Conservation (phyloP, 139 green algal genomes). For the Chlorella sp. region DNA sequence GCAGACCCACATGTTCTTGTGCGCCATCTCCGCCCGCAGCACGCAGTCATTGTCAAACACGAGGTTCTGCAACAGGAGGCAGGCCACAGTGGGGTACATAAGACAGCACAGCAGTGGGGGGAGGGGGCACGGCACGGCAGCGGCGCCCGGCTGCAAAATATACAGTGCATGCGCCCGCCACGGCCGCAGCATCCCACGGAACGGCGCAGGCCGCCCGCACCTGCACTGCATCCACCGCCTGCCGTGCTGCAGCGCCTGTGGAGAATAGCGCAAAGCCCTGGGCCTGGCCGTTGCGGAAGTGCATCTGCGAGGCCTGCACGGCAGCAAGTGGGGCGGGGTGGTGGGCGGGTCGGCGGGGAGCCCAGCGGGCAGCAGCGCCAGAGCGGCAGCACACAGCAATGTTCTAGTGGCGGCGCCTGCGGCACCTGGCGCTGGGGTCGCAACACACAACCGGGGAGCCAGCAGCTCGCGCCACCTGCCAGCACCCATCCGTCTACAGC, state of each 20-base stretch:
- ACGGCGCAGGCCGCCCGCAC: no score
- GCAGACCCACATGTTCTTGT: conserved; percentile 84
- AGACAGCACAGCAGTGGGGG: no score
- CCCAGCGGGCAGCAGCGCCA: not conserved
- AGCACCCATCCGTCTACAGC: not conserved
- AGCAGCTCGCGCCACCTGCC: not conserved
- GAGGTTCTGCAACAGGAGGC: conserved; percentile 51
- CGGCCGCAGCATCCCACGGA: no score
- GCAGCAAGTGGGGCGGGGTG: not conserved
- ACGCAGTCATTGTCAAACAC: conserved; percentile 72
- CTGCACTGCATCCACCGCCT: conserved; percentile 53
- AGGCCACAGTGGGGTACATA: no score
- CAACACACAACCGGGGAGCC: no score
- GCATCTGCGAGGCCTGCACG: conserved; percentile 77
- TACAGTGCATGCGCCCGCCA: no score
- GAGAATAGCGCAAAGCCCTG: conserved; percentile 90
- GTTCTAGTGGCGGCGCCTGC: no score
- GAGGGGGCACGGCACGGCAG: no score
- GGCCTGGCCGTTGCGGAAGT: conserved; percentile 72
- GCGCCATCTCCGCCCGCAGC: conserved; percentile 88
- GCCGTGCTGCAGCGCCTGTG: conserved; percentile 52
- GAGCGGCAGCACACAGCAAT: not conserved
- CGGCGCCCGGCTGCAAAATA: no score
- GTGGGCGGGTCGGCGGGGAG: not conserved
- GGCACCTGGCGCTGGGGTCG: not conserved